Conservation (phyloP, 805 yeast species). For the Zygosaccharomyces kombuchaensis region DNA sequence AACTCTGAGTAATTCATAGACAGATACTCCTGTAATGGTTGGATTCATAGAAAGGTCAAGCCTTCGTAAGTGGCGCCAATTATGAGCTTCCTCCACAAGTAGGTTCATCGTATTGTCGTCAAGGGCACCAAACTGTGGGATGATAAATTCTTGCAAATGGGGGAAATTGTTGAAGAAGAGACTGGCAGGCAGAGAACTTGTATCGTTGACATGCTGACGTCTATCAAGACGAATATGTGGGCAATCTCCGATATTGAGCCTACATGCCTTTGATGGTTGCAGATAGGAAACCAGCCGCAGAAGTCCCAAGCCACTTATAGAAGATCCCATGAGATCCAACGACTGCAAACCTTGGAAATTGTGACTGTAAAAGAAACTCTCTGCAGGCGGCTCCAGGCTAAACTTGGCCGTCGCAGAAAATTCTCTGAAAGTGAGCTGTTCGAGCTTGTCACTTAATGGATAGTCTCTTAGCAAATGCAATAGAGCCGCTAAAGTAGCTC, state of each 20-base stretch:
- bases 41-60: slow-evolving; percentile 32
- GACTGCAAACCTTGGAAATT: slow-evolving; percentile 19
- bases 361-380: slow-evolving; percentile 10
- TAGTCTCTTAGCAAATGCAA: slow-evolving; percentile 14
- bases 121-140: slow-evolving; percentile 28
- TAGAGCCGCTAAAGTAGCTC: slow-evolving; percentile 19
- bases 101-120: slow-evolving; percentile 19
- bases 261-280: slow-evolving; percentile 9
- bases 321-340: slow-evolving; percentile 31
- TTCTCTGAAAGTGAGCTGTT: slow-evolving; percentile 31
- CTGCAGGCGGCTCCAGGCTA: slow-evolving; percentile 16
- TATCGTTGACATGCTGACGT: slow-evolving; percentile 6
- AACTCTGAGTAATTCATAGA: slow-evolving; percentile 26
- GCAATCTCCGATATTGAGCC: slow-evolving; percentile 31
- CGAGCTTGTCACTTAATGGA: slow-evolving; percentile 17
- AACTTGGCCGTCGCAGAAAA: slow-evolving; percentile 10
- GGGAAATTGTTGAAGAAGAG: slow-evolving; percentile 14
- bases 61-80: slow-evolving; percentile 15
- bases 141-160: slow-evolving; percentile 20
- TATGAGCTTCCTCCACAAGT: slow-evolving; percentile 14
- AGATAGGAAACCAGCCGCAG: slow-evolving; percentile 15
- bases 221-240: slow-evolving; percentile 18
- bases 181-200: slow-evolving; percentile 14
- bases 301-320: slow-evolving; percentile 27
- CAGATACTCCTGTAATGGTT: slow-evolving; percentile 30